A percentile compares a stretch with the other conserved stretches of the same genome.
Conservation (phyloP, 1,284 basidiomycete genomes). For the Heterobasidion irregulare region DNA sequence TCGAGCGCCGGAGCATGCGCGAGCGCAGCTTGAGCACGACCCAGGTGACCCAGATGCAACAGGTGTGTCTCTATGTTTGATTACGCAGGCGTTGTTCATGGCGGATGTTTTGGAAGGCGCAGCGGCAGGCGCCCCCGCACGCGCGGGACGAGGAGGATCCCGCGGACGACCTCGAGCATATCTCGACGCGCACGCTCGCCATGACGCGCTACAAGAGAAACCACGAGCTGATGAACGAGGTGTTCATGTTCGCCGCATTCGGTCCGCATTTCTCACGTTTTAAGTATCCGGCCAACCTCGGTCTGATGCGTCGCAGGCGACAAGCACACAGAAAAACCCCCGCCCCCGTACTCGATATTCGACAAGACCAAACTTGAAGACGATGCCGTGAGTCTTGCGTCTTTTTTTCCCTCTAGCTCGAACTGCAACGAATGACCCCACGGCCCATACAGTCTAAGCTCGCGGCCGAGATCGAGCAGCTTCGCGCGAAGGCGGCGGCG, state of each 20-base stretch:
- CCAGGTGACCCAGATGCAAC: constrained; percentile 7
- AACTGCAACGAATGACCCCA: no score
- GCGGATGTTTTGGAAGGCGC: not conserved
- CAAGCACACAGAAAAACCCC: constrained; percentile 28
- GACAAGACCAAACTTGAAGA: constrained; percentile 49
- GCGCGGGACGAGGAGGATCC: constrained; percentile 60
- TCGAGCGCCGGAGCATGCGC: constrained; percentile 50
- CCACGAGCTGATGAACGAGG: constrained; percentile 75
- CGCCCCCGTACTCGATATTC: constrained; percentile 51
- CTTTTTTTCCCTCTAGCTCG: no score
- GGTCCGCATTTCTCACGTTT: constrained; percentile 27
- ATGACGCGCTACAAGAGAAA: constrained; percentile 67
- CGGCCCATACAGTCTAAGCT: constrained; percentile 8
- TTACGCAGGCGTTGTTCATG: not conserved
- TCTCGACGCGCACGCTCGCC: constrained; percentile 65
- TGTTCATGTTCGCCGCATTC: constrained; percentile 65
- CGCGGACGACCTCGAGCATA: constrained; percentile 59
- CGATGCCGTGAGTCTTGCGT: constrained; percentile 18
- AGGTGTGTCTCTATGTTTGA: not conserved
- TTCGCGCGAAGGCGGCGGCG: constrained; percentile 11
- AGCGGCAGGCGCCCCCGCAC: constrained; percentile 23
- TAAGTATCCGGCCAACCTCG: constrained; percentile 4
- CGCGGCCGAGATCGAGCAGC: constrained; percentile 13
- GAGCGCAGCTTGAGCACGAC: constrained; percentile 13
- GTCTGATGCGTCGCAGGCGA: constrained; percentile 27